Percentiles rank a stretch among this genome's conserved stretches.
phyloP scores from a whole-genome alignment of 106 monocot species.

The Dioscorea alata region DNA sequence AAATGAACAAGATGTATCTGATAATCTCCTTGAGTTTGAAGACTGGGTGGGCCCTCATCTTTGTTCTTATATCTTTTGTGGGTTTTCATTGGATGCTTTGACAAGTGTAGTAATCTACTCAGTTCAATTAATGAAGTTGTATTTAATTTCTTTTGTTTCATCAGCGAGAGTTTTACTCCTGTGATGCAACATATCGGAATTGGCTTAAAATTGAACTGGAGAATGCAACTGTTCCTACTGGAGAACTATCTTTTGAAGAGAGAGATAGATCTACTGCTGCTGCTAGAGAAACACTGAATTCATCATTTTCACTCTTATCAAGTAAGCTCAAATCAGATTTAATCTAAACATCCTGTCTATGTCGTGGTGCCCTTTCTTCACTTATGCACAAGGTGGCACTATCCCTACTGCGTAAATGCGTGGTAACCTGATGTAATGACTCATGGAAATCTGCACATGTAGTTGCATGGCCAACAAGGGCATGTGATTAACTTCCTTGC shows the following conservation, averaged over 20 bases:
- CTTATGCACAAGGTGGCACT: too few relatives aligned
- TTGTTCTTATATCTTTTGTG: background rate
- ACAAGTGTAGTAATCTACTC: background rate
- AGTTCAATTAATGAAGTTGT: background rate
- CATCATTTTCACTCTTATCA: constrained; percentile 55
- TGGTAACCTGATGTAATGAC: too few relatives aligned
- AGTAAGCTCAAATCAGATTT: constrained; percentile 35
- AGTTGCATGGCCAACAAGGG: too few relatives aligned
- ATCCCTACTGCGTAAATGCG: too few relatives aligned
- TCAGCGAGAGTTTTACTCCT: constrained; percentile 84
- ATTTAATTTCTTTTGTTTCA: constrained; percentile 6
- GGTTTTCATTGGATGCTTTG: background rate
- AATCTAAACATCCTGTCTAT: too few relatives aligned
- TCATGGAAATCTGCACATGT: too few relatives aligned
- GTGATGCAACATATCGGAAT: constrained; percentile 91
- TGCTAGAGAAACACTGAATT: constrained; percentile 68
- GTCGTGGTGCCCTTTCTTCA: too few relatives aligned
- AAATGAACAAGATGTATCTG: constrained; percentile 51
- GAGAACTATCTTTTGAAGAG: constrained; percentile 78
- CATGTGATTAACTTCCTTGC: too few relatives aligned
- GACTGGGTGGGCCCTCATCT: constrained; percentile 69
- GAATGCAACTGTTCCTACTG: constrained; percentile 57
- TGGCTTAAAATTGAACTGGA: constrained; percentile 90
- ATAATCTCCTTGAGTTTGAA: constrained; percentile 87
- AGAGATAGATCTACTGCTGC: constrained; percentile 51